These are phyloP conservation scores for Xylaria nigripes DNA, from an alignment of 495 filamentous ascomycete genomes.

Conservation along the genomic window DNA sequence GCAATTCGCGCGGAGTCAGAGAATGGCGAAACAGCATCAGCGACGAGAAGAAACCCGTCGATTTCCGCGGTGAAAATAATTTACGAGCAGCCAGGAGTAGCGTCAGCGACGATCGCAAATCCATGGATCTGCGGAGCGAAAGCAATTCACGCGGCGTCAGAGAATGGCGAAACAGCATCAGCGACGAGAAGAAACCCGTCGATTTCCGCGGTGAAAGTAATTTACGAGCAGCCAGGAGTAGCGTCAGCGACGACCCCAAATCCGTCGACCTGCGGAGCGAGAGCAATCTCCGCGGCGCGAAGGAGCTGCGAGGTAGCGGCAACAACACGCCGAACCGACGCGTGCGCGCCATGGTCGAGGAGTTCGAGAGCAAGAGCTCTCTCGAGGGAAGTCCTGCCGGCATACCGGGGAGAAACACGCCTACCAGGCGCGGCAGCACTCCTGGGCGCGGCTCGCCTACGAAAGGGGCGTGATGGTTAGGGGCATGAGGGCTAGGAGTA, in stretches of 20 bases:
- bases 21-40: constrained; percentile 17
- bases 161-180: background rate
- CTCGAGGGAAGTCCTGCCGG: constrained; percentile 26
- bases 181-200: background rate
- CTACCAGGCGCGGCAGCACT: background rate
- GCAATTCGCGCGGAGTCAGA: constrained; percentile 1
- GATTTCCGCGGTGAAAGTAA: background rate
- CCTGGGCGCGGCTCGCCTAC: constrained; percentile 2
- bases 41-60: too few species aligned
- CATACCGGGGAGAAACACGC: constrained; percentile 1
- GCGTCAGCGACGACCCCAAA: background rate
- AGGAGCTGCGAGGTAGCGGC: constrained; percentile 17
- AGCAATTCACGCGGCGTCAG: background rate
- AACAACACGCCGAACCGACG: constrained; percentile 20
- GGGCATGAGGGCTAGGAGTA: too few species aligned
- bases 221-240: too few species aligned
- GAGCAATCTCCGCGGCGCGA: constrained; percentile 6
- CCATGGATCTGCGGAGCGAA: background rate
- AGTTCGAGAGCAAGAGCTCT: constrained; percentile 31
- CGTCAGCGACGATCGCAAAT: background rate
- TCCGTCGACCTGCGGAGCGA: constrained; percentile 4
- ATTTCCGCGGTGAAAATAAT: too few species aligned
- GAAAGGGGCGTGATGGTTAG: background rate
- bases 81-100: background rate
- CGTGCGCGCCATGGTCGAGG: constrained; percentile 43